Base-by-base conservation (phyloP, 2,329 filamentous ascomycete genomes). In the Diaporthe longicolla region DNA sequence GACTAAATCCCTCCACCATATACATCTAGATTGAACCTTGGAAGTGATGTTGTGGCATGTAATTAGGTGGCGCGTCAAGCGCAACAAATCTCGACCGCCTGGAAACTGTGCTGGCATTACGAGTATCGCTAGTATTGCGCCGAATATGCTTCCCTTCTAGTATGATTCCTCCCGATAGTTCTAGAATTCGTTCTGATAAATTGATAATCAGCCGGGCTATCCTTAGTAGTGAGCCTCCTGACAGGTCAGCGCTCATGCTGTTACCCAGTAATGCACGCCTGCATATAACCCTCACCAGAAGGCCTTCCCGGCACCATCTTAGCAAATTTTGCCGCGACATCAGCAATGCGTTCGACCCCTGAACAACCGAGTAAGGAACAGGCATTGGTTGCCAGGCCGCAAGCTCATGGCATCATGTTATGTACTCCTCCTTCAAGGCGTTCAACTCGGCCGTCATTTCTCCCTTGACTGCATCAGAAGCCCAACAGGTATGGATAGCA, bases 401-500 rank as follows among this genome's bases (percentile, higher is more conserved):
- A 15, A 52, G n/a, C 48, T 13, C 19, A 40, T 26, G 43, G n/a
- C 19, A 15, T 37, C n/a, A 15, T 43, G 10, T 26, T 40, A 24
- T 59, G 35, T 26, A 59, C 35, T 24, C 43, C 13, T 8, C 57
- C 35, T 8, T 59, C 57, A 59, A 59, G 2, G 35, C 35, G 43
- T 59, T 11, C 13, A 59, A 24, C n/a, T 50, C 43, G 1, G 19
- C 43, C 15, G 32, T 17, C 82, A 76, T 10, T 43, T 73, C 32
- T 52, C 66, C 73, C 87, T 88, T 15, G 29, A 85, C 73, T 29
- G 79, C 74, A 0, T 82, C 79, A 24, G 81, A 78, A 10, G 86
- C 86, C 87, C 87, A 89, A 57, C 81, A 85, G 74, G 87, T 86
- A 11, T 84, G 83, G 9, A 88, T 79, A 0, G 83, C 84, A 77